phyloP scores from a whole-genome alignment of 805 yeast genomes.

The Maudiozyma serrabonitensis region DNA sequence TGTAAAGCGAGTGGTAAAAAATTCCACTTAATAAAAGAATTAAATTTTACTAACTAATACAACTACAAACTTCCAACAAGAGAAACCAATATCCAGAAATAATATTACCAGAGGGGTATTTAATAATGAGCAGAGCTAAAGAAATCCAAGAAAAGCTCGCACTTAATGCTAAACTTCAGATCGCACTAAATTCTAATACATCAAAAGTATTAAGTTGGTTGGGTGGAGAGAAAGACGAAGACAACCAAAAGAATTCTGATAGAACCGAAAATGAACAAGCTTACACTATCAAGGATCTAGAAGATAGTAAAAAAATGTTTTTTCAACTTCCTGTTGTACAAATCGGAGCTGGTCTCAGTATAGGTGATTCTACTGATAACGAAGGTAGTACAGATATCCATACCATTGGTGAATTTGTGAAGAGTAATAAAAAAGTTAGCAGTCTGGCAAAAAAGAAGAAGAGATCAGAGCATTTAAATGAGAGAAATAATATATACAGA shows the following conservation, averaged over 20 bases:
- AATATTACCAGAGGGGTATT: background rate
- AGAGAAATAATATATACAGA: constrained; percentile 16
- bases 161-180: constrained; percentile 26
- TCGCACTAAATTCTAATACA: constrained; percentile 15
- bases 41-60: too few relatives aligned
- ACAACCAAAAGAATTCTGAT: background rate
- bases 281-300: constrained; percentile 5
- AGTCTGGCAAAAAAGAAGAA: constrained; percentile 26
- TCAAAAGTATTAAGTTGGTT: constrained; percentile 25
- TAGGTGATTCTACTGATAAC: constrained; percentile 5
- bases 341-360: constrained; percentile 25
- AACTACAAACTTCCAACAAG: too few relatives aligned
- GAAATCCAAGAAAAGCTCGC: constrained; percentile 28
- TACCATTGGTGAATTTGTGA: constrained; percentile 29
- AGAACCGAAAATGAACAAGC: background rate
- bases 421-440: constrained; percentile 26
- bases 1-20: too few relatives aligned
- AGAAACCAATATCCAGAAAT: too few relatives aligned
- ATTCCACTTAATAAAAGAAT: too few relatives aligned
- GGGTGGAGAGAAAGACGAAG: constrained; percentile 1
- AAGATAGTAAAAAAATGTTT: constrained; percentile 18
- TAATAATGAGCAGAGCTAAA: constrained; percentile 24
- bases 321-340: constrained; percentile 27
- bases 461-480: constrained; percentile 4
- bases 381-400: constrained; percentile 18